A percentile compares a stretch with the other conserved stretches of the same genome.
These are phyloP conservation scores for Coemansia sp. DNA, from an alignment of 192 early-diverging fungal genomes.

Conservation along the genomic window DNA sequence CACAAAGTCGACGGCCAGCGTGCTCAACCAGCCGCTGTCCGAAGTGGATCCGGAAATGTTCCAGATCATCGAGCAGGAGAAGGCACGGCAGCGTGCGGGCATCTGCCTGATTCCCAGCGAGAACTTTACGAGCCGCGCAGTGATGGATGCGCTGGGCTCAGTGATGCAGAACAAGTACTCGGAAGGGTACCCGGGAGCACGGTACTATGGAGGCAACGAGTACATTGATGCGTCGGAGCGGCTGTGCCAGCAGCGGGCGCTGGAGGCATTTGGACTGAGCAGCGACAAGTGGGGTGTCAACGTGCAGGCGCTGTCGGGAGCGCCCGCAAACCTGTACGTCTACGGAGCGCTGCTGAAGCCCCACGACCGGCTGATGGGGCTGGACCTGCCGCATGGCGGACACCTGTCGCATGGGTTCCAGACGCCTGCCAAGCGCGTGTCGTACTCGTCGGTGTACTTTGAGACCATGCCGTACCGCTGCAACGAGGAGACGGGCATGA, in stretches of 20 bases:
- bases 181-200: slow-evolving; percentile 93
- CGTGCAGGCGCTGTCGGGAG: slow-evolving; percentile 92
- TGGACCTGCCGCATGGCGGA: slow-evolving; percentile 96
- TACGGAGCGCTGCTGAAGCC: slow-evolving; percentile 94
- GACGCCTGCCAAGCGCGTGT: slow-evolving; percentile 95
- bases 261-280: slow-evolving; percentile 88
- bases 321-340: slow-evolving; percentile 97
- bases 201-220: slow-evolving; percentile 99
- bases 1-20: slow-evolving; percentile 26
- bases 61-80: slow-evolving; percentile 93
- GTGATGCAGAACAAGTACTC: slow-evolving; percentile 99
- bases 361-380: slow-evolving; percentile 97
- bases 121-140: slow-evolving; percentile 97
- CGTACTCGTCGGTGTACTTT: slow-evolving; percentile 90
- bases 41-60: slow-evolving; percentile 86
- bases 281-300: slow-evolving; percentile 93
- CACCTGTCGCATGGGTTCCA: slow-evolving; percentile 99
- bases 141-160: slow-evolving; percentile 94
- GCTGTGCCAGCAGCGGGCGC: slow-evolving; percentile 92
- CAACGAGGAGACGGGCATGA: slow-evolving; percentile 82
- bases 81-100: slow-evolving; percentile 86
- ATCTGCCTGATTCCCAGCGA: slow-evolving; percentile 96
- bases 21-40: slow-evolving; percentile 73
- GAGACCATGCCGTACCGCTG: slow-evolving; percentile 95
- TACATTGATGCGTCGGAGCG: slow-evolving; percentile 93